Evolutionary conservation across 225 moss, liverwort and hornwort genomes (phyloP).

Genomic region (Pleurozium schreberi): DNA sequence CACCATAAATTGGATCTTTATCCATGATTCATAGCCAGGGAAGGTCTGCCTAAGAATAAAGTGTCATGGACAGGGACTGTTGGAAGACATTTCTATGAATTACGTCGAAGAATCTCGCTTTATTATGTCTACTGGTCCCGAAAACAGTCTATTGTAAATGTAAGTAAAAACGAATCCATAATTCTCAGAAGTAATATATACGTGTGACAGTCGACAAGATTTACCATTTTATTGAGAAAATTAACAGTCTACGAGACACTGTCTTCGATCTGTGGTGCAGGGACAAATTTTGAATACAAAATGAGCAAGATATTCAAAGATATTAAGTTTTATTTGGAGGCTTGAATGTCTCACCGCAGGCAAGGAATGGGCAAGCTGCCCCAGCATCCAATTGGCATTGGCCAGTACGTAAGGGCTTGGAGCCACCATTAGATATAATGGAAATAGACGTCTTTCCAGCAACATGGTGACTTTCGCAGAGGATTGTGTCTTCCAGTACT

Average conservation of each 20-base stretch:
- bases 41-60: too few relatives aligned
- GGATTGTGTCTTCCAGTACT: slow-evolving; percentile 71
- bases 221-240: background rate
- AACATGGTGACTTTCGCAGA: slow-evolving; percentile 47
- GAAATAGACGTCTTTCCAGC: slow-evolving; percentile 44
- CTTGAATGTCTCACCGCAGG: slow-evolving; percentile 22
- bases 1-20: background rate
- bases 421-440: slow-evolving; percentile 35
- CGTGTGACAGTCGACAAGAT: background rate
- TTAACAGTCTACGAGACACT: too few relatives aligned
- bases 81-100: background rate
- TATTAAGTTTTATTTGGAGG: background rate
- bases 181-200: background rate
- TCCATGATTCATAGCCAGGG: background rate
- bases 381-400: slow-evolving; percentile 51
- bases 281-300: background rate
- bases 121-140: background rate
- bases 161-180: too few relatives aligned
- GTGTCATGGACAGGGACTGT: background rate
- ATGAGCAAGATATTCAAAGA: background rate
- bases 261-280: background rate
- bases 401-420: slow-evolving; percentile 42
- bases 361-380: slow-evolving; percentile 43
- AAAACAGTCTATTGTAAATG: background rate
- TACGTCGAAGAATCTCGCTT: background rate